Evolutionary conservation across 1,139 yeast genomes (phyloP), one percentile per base, ranked within the genome.

Genomic region (Kodamaea plutei): DNA sequence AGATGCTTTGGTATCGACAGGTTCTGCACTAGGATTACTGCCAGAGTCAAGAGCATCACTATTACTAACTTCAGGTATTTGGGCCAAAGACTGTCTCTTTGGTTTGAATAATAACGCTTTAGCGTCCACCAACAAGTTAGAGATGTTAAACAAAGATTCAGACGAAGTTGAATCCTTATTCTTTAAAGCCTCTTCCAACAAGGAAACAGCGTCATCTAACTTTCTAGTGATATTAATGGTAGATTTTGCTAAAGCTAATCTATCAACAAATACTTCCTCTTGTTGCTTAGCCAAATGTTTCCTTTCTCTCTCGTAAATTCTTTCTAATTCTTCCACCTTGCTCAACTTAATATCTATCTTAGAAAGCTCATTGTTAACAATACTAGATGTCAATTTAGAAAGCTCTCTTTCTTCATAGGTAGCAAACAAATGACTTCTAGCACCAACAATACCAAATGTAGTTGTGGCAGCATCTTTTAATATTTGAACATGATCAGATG

Each of bases 361-460:
- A 34, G 78, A 71, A 42, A 84, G 52, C 56, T 88, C 88, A 29
- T 79, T 76, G 47, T 83, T 81, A 21, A 87, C 71, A 29, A 89
- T 73, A 15, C 69, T 69, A 13, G 69, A 62, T 15, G 82, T 60
- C 19, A 79, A 56, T 36, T 71, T 74, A 41, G 78, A 58, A 76
- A 87, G 74, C 50, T 84, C 87, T 34, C 91, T 66, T 50, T 88
- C 96, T 52, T 88, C 93, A 50, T 76, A 79, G 11, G 79, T 75
- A 9, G 94, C 87, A 58, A 89, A 81, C 21, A 85, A 73, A 48
- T 84, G 91, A 22, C 95, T 73, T 41, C 95, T 74, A 1, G 91
- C 84, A 4, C 95, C 96, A 18, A 84, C 64, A 6, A 80, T 64
- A 3, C 87, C 83, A 39, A 81, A 61, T 1, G 84, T 73, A 24